Percentiles rank a stretch among this genome's conserved stretches.
phyloP scores from a whole-genome alignment of 2,329 filamentous ascomycete species.

The Trichoderma guizhouense region DNA sequence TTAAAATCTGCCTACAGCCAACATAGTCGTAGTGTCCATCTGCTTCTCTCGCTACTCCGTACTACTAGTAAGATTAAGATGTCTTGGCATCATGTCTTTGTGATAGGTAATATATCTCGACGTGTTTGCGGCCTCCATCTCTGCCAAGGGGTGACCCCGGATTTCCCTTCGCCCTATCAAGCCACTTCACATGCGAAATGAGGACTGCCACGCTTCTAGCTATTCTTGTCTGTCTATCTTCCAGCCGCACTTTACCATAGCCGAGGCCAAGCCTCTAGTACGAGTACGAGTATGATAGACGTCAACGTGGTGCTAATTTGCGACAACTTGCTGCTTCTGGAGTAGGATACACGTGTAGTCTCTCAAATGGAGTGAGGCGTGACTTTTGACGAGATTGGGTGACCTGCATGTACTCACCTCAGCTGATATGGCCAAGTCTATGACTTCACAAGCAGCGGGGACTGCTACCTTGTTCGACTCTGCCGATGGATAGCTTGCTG shows the following conservation, averaged over 20 bases:
- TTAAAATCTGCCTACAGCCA: neutral
- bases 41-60: neutral
- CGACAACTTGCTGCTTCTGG: neutral
- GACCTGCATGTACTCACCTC: neutral
- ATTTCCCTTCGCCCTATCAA: neutral
- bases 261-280: neutral
- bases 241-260: neutral
- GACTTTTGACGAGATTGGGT: neutral
- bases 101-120: neutral
- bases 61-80: neutral
- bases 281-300: neutral
- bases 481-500: neutral
- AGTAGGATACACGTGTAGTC: neutral
- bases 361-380: neutral
- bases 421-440: neutral
- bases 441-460: neutral
- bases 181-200: conserved; percentile 8
- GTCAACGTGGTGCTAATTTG: neutral
- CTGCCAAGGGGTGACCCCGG: neutral
- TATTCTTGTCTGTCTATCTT: neutral
- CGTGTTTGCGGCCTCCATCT: neutral
- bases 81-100: neutral
- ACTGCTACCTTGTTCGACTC: neutral
- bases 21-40: neutral
- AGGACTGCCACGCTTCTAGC: neutral